A percentile compares a stretch with the other conserved stretches of the same genome.
Evolutionary conservation across 371 early-diverging fungal genomes (phyloP).

Genomic region (Mortierella sp.): DNA sequence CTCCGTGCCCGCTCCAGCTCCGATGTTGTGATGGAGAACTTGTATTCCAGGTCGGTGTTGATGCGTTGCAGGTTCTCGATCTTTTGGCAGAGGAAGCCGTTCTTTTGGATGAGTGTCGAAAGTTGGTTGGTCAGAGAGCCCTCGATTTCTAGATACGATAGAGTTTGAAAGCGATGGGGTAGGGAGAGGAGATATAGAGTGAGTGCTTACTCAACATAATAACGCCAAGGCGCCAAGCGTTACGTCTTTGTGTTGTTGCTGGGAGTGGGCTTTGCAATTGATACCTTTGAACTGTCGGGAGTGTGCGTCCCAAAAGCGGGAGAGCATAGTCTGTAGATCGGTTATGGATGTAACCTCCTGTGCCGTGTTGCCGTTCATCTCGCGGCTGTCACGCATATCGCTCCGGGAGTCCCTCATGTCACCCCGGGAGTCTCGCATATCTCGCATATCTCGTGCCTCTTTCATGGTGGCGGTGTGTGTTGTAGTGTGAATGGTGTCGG

Average conservation of each 20-base stretch:
- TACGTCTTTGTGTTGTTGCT: not conserved
- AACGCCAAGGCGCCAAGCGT: not conserved
- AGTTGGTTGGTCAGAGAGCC: conserved; percentile 42
- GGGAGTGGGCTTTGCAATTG: not conserved
- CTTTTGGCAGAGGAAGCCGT: conserved; percentile 48
- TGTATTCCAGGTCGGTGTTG: conserved; percentile 43
- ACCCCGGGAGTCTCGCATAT: not conserved
- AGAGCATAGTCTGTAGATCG: conserved; percentile 55
- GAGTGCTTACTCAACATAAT: not conserved
- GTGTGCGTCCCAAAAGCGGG: conserved; percentile 56
- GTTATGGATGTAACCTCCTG: conserved; percentile 56
- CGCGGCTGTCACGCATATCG: conserved; percentile 37
- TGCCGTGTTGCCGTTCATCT: conserved; percentile 45
- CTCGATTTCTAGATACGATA: conserved; percentile 31
- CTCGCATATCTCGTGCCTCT: conserved; percentile 31
- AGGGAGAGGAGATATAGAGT: not conserved
- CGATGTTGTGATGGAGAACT: conserved; percentile 39
- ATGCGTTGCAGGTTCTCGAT: conserved; percentile 36
- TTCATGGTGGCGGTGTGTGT: conserved; percentile 19
- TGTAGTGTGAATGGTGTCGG: not conserved
- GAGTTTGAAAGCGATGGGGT: not conserved
- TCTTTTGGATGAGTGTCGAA: conserved; percentile 40
- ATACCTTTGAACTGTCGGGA: conserved; percentile 54
- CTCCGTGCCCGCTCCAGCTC: conserved; percentile 40
- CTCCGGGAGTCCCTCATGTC: conserved; percentile 6